Evolutionary conservation across 1,139 yeast species (phyloP), one percentile per base, ranked within the genome.

Genomic region (Pneumocystis sp.): DNA sequence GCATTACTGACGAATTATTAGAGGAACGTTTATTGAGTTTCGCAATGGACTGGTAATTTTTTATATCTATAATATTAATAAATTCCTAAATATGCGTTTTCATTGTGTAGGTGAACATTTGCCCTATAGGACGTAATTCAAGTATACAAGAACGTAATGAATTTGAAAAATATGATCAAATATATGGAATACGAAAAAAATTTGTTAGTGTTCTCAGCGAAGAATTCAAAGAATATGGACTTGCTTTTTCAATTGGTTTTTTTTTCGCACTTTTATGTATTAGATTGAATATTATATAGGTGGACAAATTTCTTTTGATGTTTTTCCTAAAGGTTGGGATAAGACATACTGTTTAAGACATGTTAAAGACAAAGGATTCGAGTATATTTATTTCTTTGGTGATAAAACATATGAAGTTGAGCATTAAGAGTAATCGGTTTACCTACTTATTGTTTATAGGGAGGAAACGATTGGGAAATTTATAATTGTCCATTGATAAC

Each of bases 281-380:
- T 25, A 3, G 21, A 39, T 50, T 50, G 34, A 50, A 50, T 50
- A 29, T 50, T 39, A 15, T 35, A 56, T 25, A 59, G 68, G 71
- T 17, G 99, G 99, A 72, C 97, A 93, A 82, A 93, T 93, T 77
- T 93, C 98, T 63, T 93, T 93, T 74, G 99, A 93, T 74, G 98
- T 93, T 71, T 93, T 93, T 91, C 99, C 99, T 80, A 88, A 96
- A 70, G 99, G 99, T 74, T 93, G 99, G 99, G 98, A 93, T 79
- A 93, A 95, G 84, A 95, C 98, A 69, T 95, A 91, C 81, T 89
- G 96, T 79, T 84, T 95, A 75, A 90, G 86, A 78, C 98, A 91
- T 79, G 91, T 93, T 73, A 90, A 80, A 73, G 78, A 81, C 69
- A 97, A 91, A 78, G 84, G 86, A 70, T 95, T 91, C 80, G 81